Base-by-base conservation (phyloP, 225 moss, liverwort and hornwort species). In the Bryum argenteum region DNA sequence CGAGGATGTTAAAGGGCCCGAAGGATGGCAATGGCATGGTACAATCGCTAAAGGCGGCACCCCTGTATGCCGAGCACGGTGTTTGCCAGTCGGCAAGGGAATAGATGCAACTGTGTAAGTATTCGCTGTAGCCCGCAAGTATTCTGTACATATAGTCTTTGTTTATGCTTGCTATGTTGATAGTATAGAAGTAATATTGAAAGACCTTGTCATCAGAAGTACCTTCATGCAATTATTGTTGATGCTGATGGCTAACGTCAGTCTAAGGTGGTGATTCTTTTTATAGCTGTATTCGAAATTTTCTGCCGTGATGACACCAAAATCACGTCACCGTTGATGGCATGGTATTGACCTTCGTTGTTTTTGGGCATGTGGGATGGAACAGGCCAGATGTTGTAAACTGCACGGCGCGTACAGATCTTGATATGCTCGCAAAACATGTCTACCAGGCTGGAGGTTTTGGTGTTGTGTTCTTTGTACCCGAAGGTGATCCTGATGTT, bases 31-130 rank as follows among this genome's bases (percentile, higher is more conserved):
- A 68, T 97, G 97, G 97, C 97, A 97, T 59, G 97, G 97, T 37
- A 97, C 97, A 38, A 97, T 97, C 77, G 97, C 97, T n/a, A 97
- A 97, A 69, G 97, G 97, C 38, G 97, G 97, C 72, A 97, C 97
- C 37, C 97, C 97, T 62, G 97, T 97, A 12, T 97, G 97, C 77
- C 87, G 97, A 62, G 97, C 97, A 8, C 87, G 86, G 21, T 97
- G 97, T 73, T 75, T 97, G 47, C 97, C 97, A 28, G 90, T 97
- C 47, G 97, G 97, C 61, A 92, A 94, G 73, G 97, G 97, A 50
- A 97, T 97, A 23, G 94, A 97, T 68, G 92, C 90, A 52, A 86
- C 84, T 72, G 89, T 97, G 96, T 96, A 85, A 87, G 95, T 91
- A 72, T 22, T 40, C 64, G 33, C 38, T 70, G 18, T 44, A 19